phyloP scores from a whole-genome alignment of 345 rosid species.

The Passiflora organensis region DNA sequence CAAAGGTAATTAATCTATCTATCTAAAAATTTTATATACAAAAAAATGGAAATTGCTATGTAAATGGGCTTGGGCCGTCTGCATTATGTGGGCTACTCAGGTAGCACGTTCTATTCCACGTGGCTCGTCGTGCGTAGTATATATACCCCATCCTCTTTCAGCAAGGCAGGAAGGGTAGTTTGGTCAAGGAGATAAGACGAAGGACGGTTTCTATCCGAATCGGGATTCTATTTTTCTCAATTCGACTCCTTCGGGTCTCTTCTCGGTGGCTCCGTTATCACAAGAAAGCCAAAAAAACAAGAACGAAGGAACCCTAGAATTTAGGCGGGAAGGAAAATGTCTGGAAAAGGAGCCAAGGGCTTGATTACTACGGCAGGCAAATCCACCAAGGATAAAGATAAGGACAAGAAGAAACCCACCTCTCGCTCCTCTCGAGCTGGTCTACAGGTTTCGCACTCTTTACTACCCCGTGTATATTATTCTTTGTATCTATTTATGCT shows the following conservation, averaged over 20 bases:
- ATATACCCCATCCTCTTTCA: too few species aligned
- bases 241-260: background rate
- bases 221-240: background rate
- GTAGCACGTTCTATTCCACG: too few species aligned
- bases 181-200: background rate
- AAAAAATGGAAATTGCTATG: too few species aligned
- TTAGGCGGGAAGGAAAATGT: conserved; percentile 21
- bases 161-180: background rate
- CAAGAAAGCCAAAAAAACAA: conserved; percentile 2
- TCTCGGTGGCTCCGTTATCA: background rate
- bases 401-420: conserved; percentile 29
- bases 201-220: background rate
- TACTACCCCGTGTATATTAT: too few species aligned
- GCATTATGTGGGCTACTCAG: too few species aligned
- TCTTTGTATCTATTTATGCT: too few species aligned
- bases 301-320: background rate
- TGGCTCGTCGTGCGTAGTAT: too few species aligned
- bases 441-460: too few species aligned
- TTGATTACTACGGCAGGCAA: conserved; percentile 22
- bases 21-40: too few species aligned
- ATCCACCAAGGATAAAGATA: conserved; percentile 25
- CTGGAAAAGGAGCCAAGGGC: conserved; percentile 32
- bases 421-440: conserved; percentile 36
- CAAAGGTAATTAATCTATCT: too few species aligned
- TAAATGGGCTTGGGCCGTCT: too few species aligned